Base-by-base conservation (phyloP, 208 protist genomes). In the Blechomonas ayalai region DNA sequence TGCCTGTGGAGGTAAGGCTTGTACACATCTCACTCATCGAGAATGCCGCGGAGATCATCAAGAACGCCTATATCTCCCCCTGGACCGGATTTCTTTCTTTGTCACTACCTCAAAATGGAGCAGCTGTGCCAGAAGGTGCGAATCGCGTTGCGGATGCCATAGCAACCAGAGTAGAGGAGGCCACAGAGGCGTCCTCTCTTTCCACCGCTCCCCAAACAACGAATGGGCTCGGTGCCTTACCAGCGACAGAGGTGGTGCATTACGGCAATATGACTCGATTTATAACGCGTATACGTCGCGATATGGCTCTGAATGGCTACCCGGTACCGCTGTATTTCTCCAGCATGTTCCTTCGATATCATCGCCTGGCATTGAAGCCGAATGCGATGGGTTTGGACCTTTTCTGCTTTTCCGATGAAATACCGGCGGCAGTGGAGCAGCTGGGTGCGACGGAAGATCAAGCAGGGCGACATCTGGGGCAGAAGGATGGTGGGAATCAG, bases 21-120 rank as follows among this genome's bases (percentile, higher is more conserved):
- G 50, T 89, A 7, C 83, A 92, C 44, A 74, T 92, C 49, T 92
- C 83, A n/a, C 56, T 84, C 12, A 22, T 92, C 3, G 43, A 50
- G 0, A 50, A 84, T 33, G 70, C 58, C 24, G 43, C 44, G 51
- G 49, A 59, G 9, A 15, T 92, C 6, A 25, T 92, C 31, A 20
- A 46, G n/a, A 13, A 52, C 2, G 59, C 29, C n/a, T 59, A 56
- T 51, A 82, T 91, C 18, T 68, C 62, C 2, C 41, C 54, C 0
- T 75, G 73, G 18, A 61, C 33, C 0, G 52, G 69, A 0, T 23
- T 16, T 20, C 18, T 67, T 36, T n/a, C n/a, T n/a, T n/a, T n/a
- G n/a, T n/a, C n/a, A n/a, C n/a, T n/a, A n/a, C n/a, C n/a, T n/a
- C n/a, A n/a, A n/a, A n/a, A n/a, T n/a, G n/a, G 20, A 32, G 18